Evolutionary conservation across 768 basidiomycete genomes (phyloP).

Genomic region (Hysterangium stoloniferum): DNA sequence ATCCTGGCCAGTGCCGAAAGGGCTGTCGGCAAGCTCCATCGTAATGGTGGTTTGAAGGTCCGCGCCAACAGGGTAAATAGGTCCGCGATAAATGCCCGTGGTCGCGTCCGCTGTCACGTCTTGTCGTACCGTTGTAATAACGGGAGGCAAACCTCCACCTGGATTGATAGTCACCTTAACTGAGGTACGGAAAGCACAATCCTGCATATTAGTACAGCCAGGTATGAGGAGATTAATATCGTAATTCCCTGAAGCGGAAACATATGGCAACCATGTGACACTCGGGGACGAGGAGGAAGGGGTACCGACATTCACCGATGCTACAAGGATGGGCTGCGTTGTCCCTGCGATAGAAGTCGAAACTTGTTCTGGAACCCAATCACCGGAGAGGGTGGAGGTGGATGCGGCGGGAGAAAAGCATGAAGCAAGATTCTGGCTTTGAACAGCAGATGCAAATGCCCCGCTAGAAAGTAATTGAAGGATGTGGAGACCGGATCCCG

Average conservation of each 20-base stretch:
- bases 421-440: constrained; percentile 49
- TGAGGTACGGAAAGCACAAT: constrained; percentile 72
- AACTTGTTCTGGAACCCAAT: constrained; percentile 58
- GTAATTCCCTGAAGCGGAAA: constrained; percentile 85
- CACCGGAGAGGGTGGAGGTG: constrained; percentile 55
- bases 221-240: constrained; percentile 79
- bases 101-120: constrained; percentile 55
- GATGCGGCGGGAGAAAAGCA: constrained; percentile 78
- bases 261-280: constrained; percentile 86
- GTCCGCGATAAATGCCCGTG: constrained; percentile 69
- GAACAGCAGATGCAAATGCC: constrained; percentile 74
- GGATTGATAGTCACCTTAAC: constrained; percentile 82
- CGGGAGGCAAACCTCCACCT: constrained; percentile 55
- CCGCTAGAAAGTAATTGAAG: constrained; percentile 91
- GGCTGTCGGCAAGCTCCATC: constrained; percentile 62
- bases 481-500: constrained; percentile 76
- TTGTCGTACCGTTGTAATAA: constrained; percentile 67
- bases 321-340: constrained; percentile 61
- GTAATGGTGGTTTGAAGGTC: constrained; percentile 67
- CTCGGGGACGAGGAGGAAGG: constrained; percentile 55
- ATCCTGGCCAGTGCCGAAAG: constrained; percentile 52
- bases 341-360: constrained; percentile 78
- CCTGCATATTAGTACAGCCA: constrained; percentile 73
- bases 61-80: constrained; percentile 66
- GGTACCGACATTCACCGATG: constrained; percentile 59